Base-by-base conservation (phyloP, 805 yeast species). In the Teunomyces atbi region DNA sequence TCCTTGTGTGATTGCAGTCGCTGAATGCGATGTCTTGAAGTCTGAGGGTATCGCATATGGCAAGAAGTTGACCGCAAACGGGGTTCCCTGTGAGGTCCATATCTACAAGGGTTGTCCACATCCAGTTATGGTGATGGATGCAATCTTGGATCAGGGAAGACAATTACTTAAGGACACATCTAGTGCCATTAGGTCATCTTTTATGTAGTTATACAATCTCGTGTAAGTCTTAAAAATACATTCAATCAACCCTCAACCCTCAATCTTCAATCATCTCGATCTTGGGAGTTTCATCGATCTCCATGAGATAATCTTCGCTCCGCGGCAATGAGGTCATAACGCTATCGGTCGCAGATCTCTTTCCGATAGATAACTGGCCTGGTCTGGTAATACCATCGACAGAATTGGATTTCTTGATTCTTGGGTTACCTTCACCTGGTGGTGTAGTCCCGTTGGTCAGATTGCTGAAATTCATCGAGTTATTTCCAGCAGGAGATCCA, bases 41-140 rank as follows among this genome's bases (percentile, higher is more conserved):
- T 61, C 73, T 5, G 80, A 76, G 50, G 78, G 71, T 5, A 71
- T 71, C 50, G 68, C 63, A 1, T 76, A 76, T 50, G 68, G 66
- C 37, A 64, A 55, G 8, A 74, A 74, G 49, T 59, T 75, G 43
- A 50, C 50, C 38, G 54, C 55, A 20, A 67, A 70, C 46, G 79
- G 78, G 3, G 60, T 69, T 16, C 38, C 55, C 2, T 61, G 69
- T 16, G 56, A 56, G n/a, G 51, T 71, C 12, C 60, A 57, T 4
- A 56, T 71, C 27, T 74, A 73, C 51, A 56, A 58, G 41, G 78
- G 78, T 5, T 64, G 70, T 39, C 79, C 79, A 5, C 81, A 76
- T 56, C 66, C 78, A n/a, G 74, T 68, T 4, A 71, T 75, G 77
- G 77, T 69, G 21, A 74, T 76, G 79, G 73, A 72, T 49, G 71